A percentile compares a stretch with the other conserved stretches of the same genome.
These are phyloP conservation scores for Rubia occidens DNA, from an alignment of 305 asterid species.

Conservation along the genomic window DNA sequence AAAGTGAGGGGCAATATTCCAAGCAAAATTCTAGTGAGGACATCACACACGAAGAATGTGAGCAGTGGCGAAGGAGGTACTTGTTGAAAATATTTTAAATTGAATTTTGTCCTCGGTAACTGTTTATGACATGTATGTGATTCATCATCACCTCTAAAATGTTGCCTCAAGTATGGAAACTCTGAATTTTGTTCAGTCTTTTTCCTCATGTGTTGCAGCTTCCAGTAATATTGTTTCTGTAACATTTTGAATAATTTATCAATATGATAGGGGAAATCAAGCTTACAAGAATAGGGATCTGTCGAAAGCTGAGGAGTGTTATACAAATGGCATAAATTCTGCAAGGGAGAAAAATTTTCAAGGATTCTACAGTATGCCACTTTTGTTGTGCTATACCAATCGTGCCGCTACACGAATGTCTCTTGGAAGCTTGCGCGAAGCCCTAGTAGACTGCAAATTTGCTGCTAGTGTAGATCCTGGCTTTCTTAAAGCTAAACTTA, in stretches of 20 bases:
- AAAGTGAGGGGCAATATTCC: constrained; percentile 30
- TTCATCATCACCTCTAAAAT: background rate
- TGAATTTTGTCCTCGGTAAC: background rate
- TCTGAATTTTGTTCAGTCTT: constrained; percentile 3
- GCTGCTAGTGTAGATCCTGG: constrained; percentile 64
- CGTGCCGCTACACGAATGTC: constrained; percentile 96
- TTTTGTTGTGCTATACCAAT: constrained; percentile 81
- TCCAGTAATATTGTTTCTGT: constrained; percentile 1
- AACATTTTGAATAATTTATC: constrained; percentile 19
- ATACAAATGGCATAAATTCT: constrained; percentile 62
- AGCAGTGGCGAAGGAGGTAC: constrained; percentile 83
- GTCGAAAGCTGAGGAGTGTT: constrained; percentile 69
- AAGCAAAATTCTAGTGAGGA: constrained; percentile 29
- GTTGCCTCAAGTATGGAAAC: background rate
- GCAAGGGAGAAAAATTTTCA: constrained; percentile 23
- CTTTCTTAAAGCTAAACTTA: constrained; percentile 55
- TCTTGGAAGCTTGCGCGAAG: constrained; percentile 77
- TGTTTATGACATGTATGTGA: background rate
- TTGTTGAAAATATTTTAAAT: constrained; percentile 9
- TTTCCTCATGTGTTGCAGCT: background rate
- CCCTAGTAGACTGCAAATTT: constrained; percentile 66
- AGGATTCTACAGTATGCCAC: constrained; percentile 40
- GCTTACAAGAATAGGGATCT: constrained; percentile 66
- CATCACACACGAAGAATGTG: constrained; percentile 40
- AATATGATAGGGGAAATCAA: constrained; percentile 69